A percentile compares a stretch with the other conserved stretches of the same genome.
These are phyloP conservation scores for Fusarium sp. DNA, from an alignment of 2,329 filamentous ascomycete genomes.

Conservation along the genomic window DNA sequence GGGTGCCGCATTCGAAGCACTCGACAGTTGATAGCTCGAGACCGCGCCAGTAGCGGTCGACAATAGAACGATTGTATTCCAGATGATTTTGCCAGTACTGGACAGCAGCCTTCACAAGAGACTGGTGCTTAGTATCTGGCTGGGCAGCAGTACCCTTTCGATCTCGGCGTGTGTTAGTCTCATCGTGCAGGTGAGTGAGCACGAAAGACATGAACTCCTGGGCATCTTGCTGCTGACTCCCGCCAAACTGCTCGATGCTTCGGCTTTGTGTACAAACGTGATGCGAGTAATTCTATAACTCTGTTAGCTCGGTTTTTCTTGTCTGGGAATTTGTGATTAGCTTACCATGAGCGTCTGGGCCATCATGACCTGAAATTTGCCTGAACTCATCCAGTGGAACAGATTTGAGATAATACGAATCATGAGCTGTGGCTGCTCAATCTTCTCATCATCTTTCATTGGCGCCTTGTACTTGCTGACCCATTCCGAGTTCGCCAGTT, in stretches of 20 bases:
- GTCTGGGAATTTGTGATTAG: not conserved
- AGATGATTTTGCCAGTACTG: slow-evolving; percentile 79
- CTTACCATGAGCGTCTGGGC: slow-evolving; percentile 66
- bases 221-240: slow-evolving; percentile 84
- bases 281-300: slow-evolving; percentile 61
- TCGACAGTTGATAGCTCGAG: slow-evolving; percentile 76
- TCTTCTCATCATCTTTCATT: slow-evolving; percentile 65
- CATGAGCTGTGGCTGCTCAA: slow-evolving; percentile 65
- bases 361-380: slow-evolving; percentile 59
- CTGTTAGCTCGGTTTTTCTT: slow-evolving; percentile 34
- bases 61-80: slow-evolving; percentile 75
- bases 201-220: slow-evolving; percentile 89
- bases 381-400: slow-evolving; percentile 64
- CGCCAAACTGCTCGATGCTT: slow-evolving; percentile 65
- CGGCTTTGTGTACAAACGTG: slow-evolving; percentile 47
- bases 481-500: slow-evolving; percentile 68
- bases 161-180: slow-evolving; percentile 73
- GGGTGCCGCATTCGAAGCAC: slow-evolving; percentile 67
- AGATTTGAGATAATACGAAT: slow-evolving; percentile 66
- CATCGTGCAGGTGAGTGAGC: slow-evolving; percentile 82
- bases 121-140: slow-evolving; percentile 46
- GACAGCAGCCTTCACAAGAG: slow-evolving; percentile 64
- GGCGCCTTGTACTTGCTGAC: slow-evolving; percentile 72
- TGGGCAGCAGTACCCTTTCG: slow-evolving; percentile 44
- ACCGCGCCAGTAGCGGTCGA: slow-evolving; percentile 82